Conservation (phyloP, 768 basidiomycete genomes). For the Fomitopsis pulvina region DNA sequence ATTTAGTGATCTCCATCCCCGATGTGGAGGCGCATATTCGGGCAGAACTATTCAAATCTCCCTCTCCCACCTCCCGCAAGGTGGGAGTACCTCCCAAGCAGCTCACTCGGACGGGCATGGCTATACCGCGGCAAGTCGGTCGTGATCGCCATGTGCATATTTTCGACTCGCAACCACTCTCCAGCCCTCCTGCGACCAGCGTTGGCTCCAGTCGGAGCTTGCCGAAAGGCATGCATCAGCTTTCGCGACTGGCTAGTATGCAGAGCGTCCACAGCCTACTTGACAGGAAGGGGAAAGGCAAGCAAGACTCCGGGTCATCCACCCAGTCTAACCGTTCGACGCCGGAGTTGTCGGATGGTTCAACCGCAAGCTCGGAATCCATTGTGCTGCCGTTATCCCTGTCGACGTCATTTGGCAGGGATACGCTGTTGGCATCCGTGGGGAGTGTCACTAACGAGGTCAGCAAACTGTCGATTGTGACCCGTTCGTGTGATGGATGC, state of each 20-base stretch:
- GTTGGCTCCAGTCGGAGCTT: slow-evolving; percentile 21
- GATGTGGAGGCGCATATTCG: slow-evolving; percentile 71
- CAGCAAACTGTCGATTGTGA: slow-evolving; percentile 14
- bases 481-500: slow-evolving; percentile 6
- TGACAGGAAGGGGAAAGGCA: slow-evolving; percentile 8
- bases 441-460: slow-evolving; percentile 21
- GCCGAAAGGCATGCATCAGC: slow-evolving; percentile 16
- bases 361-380: slow-evolving; percentile 18
- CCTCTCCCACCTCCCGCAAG: slow-evolving; percentile 69
- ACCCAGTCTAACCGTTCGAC: slow-evolving; percentile 8
- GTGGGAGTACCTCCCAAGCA: slow-evolving; percentile 76
- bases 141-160: slow-evolving; percentile 69
- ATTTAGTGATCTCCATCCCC: slow-evolving; percentile 74
- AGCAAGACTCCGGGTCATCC: slow-evolving; percentile 7
- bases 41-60: slow-evolving; percentile 58
- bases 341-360: slow-evolving; percentile 18
- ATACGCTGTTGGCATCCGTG: slow-evolving; percentile 24
- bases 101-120: slow-evolving; percentile 49
- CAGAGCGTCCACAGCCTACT: slow-evolving; percentile 9
- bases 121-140: slow-evolving; percentile 48
- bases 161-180: slow-evolving; percentile 73
- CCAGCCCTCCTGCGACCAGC: slow-evolving; percentile 40
- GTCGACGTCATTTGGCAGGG: slow-evolving; percentile 12
- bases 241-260: slow-evolving; percentile 18
- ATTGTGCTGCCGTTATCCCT: slow-evolving; percentile 13